A percentile compares a stretch with the other conserved stretches of the same genome.
phyloP scores from a whole-genome alignment of 202 grass and related monocot genomes.

The Cymbopogon flexuosus region DNA sequence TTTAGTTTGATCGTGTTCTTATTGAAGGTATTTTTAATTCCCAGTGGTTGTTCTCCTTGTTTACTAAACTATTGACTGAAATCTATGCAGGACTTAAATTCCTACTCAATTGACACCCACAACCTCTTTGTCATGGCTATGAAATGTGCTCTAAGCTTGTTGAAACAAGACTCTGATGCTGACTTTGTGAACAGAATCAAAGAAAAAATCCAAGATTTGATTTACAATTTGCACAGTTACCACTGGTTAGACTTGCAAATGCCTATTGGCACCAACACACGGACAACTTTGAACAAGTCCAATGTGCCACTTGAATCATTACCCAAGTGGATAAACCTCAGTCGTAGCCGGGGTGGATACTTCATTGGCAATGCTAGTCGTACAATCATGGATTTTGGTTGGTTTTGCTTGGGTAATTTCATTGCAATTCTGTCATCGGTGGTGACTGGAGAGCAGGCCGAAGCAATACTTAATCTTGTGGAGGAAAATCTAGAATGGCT shows the following conservation, averaged over 20 bases:
- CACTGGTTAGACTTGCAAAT: conserved; percentile 56
- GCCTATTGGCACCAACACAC: conserved; percentile 45
- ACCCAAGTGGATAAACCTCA: conserved; percentile 62
- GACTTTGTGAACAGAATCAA: conserved; percentile 43
- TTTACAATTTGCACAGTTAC: conserved; percentile 53
- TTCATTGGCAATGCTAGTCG: conserved; percentile 64
- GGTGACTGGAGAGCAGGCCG: no score
- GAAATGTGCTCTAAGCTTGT: conserved; percentile 41
- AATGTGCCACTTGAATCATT: conserved; percentile 59
- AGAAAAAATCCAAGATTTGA: conserved; percentile 49
- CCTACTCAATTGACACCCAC: conserved; percentile 62
- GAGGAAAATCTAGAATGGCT: no score
- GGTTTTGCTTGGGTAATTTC: no score
- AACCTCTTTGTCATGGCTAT: conserved; percentile 56
- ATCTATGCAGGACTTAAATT: conserved; percentile 47
- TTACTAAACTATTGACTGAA: conserved; percentile 9
- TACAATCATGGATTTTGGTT: no score
- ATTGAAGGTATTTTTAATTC: conserved; percentile 6
- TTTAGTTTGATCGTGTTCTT: neutral
- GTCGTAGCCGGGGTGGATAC: conserved; percentile 48
- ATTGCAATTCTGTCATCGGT: no score
- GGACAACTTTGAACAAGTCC: conserved; percentile 62
- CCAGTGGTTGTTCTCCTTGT: neutral
- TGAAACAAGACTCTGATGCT: conserved; percentile 39
- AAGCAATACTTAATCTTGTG: no score